These are phyloP conservation scores for Blastobotrys apis DNA, from an alignment of 1,139 yeast species.

Conservation along the genomic window DNA sequence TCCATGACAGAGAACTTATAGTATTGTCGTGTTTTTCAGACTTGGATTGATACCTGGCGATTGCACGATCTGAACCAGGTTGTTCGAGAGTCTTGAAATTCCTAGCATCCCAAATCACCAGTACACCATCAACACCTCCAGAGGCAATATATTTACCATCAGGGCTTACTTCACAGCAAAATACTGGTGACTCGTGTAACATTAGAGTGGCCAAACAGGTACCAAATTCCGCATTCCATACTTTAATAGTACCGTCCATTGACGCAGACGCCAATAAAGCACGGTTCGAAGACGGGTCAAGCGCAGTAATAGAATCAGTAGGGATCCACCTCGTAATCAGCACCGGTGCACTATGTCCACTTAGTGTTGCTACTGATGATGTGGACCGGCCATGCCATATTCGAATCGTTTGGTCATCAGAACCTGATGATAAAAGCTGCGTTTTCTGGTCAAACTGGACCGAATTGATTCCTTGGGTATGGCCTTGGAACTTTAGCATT, in stretches of 20 bases:
- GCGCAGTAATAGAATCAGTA: conserved; percentile 7
- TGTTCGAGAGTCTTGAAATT: not conserved
- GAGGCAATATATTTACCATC: conserved; percentile 49
- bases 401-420: conserved; percentile 69
- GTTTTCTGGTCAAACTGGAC: conserved; percentile 50
- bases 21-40: conserved; percentile 15
- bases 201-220: conserved; percentile 38
- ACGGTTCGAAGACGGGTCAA: conserved; percentile 16
- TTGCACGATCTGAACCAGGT: conserved; percentile 14
- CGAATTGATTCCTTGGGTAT: conserved; percentile 55
- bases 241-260: conserved; percentile 63
- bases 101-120: conserved; percentile 50
- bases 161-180: conserved; percentile 51
- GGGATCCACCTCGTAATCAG: conserved; percentile 30
- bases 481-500: conserved; percentile 65
- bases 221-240: conserved; percentile 60
- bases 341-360: conserved; percentile 33
- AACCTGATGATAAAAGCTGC: conserved; percentile 62
- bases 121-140: conserved; percentile 59
- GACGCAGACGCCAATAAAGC: conserved; percentile 45
- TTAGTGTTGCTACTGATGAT: conserved; percentile 27
- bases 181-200: conserved; percentile 47
- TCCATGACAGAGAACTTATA: conserved; percentile 27
- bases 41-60: conserved; percentile 15
- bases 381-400: conserved; percentile 52